Conservation (phyloP, 108 stramenopile genomes). For the Cyclotella baltica region DNA sequence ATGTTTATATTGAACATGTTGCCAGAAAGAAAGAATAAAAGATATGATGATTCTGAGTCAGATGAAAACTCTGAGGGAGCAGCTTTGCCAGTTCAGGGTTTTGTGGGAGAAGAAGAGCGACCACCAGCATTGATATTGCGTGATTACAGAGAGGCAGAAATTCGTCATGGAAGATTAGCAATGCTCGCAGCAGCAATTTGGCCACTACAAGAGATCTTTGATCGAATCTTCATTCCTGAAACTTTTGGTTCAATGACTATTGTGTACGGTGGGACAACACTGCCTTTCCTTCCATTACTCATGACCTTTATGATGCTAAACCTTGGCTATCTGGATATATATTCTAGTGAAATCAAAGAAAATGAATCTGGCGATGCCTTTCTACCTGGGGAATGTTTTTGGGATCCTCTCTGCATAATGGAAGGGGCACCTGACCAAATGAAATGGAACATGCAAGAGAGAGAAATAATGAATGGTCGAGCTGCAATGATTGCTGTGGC, state of each 20-base stretch:
- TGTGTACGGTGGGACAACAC: conserved; percentile 73
- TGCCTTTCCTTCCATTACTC: conserved; percentile 78
- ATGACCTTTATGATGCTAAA: conserved; percentile 86
- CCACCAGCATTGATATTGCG: conserved; percentile 78
- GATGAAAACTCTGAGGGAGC: conserved; percentile 32
- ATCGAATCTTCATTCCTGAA: conserved; percentile 73
- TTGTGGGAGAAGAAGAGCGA: conserved; percentile 52
- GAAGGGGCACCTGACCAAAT: conserved; percentile 78
- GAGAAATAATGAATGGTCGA: conserved; percentile 92
- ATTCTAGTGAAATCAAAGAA: conserved; percentile 77
- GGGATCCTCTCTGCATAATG: conserved; percentile 86
- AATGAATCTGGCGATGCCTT: conserved; percentile 83
- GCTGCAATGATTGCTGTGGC: conserved; percentile 93
- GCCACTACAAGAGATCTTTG: conserved; percentile 86
- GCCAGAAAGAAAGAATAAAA: conserved; percentile 52
- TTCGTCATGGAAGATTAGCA: conserved; percentile 89
- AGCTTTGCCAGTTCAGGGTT: conserved; percentile 39
- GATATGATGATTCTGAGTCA: conserved; percentile 8
- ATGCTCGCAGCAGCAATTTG: conserved; percentile 90
- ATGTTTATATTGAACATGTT: conserved; percentile 56
- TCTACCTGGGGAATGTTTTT: conserved; percentile 89
- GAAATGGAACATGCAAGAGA: conserved; percentile 92
- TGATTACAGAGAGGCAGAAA: conserved; percentile 91
- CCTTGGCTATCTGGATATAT: conserved; percentile 87
- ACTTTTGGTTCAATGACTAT: conserved; percentile 64